Percentiles rank a stretch among this genome's conserved stretches.
phyloP scores from a whole-genome alignment of 2,329 filamentous ascomycete species.

The Sporothrix sp. region DNA sequence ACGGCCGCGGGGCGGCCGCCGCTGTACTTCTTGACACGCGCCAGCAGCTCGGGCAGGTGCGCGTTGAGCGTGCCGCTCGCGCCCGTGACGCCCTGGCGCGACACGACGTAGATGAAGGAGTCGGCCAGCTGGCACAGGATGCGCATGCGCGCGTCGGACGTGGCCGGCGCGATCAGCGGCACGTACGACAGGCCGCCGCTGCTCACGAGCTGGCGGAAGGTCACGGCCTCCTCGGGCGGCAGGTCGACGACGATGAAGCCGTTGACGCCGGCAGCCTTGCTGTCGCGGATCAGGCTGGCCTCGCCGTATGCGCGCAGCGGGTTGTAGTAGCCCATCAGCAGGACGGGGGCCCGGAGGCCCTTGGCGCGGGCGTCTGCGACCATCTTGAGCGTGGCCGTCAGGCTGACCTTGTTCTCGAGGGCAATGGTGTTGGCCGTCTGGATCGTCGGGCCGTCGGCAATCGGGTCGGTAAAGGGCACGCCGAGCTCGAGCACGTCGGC shows the following conservation, averaged over 20 bases:
- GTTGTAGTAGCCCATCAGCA: slow-evolving; percentile 99
- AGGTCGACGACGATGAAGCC: slow-evolving; percentile 96
- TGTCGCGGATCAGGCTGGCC: slow-evolving; percentile 76
- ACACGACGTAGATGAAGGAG: slow-evolving; percentile 98
- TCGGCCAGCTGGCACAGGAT: slow-evolving; percentile 93
- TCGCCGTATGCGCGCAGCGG: slow-evolving; percentile 90
- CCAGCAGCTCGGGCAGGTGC: slow-evolving; percentile 70
- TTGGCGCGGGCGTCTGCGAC: slow-evolving; percentile 67
- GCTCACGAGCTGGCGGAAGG: slow-evolving; percentile 77
- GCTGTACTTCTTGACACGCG: slow-evolving; percentile 83
- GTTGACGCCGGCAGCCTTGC: slow-evolving; percentile 75
- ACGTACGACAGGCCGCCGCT: slow-evolving; percentile 83
- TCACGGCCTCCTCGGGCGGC: slow-evolving; percentile 88
- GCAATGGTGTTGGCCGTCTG: slow-evolving; percentile 91
- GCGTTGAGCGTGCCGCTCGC: slow-evolving; percentile 74
- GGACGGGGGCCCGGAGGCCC: slow-evolving; percentile 70
- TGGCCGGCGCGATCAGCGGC: slow-evolving; percentile 89
- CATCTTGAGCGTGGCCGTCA: slow-evolving; percentile 69
- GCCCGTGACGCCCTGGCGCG: slow-evolving; percentile 91
- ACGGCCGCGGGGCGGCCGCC: slow-evolving; percentile 84
- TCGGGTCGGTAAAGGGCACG: slow-evolving; percentile 94
- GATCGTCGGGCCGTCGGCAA: slow-evolving; percentile 94
- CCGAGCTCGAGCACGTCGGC: slow-evolving; percentile 94
- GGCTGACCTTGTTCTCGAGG: slow-evolving; percentile 78
- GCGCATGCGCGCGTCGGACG: slow-evolving; percentile 88